Conservation (phyloP, 1,284 basidiomycete genomes). For the Heterobasidion irregulare region DNA sequence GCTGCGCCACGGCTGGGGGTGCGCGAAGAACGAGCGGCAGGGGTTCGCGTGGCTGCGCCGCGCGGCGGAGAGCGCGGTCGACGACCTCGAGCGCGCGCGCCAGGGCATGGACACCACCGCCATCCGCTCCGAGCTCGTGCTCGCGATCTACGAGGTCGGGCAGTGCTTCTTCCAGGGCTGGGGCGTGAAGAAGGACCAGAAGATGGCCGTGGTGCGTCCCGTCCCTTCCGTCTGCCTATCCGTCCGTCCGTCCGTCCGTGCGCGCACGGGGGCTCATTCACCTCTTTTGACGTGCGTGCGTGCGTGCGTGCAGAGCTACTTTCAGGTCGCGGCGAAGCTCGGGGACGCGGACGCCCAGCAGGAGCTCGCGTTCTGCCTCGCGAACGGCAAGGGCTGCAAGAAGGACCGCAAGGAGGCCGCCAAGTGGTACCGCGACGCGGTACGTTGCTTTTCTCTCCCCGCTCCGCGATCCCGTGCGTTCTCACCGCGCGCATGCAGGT, state of each 20-base stretch:
- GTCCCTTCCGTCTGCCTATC: neutral
- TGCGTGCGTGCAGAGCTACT: slow-evolving; percentile 58
- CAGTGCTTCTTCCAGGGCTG: slow-evolving; percentile 91
- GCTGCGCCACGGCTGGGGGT: slow-evolving; percentile 87
- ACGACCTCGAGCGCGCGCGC: slow-evolving; percentile 61
- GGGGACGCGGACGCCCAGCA: slow-evolving; percentile 85
- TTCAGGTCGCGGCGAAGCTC: slow-evolving; percentile 73
- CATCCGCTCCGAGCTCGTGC: slow-evolving; percentile 66
- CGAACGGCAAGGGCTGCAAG: slow-evolving; percentile 85
- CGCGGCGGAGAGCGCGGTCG: slow-evolving; percentile 76
- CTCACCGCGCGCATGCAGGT: slow-evolving; percentile 32
- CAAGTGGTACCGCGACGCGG: slow-evolving; percentile 83
- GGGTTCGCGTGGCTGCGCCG: slow-evolving; percentile 80
- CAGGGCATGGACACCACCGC: slow-evolving; percentile 30
- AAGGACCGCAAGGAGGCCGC: slow-evolving; percentile 83
- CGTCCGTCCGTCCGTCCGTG: neutral
- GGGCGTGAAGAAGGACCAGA: slow-evolving; percentile 81
- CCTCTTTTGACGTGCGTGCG: neutral
- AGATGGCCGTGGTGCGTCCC: slow-evolving; percentile 69
- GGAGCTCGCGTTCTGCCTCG: slow-evolving; percentile 77
- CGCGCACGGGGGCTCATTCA: neutral
- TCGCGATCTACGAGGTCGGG: slow-evolving; percentile 88
- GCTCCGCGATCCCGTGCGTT: neutral
- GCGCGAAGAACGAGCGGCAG: slow-evolving; percentile 63
- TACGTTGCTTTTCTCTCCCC: slow-evolving; percentile 25